Percentiles rank a stretch among this genome's conserved stretches.
Evolutionary conservation across 257 asterid genomes (phyloP).

Genomic region (Lycium barbarum): DNA sequence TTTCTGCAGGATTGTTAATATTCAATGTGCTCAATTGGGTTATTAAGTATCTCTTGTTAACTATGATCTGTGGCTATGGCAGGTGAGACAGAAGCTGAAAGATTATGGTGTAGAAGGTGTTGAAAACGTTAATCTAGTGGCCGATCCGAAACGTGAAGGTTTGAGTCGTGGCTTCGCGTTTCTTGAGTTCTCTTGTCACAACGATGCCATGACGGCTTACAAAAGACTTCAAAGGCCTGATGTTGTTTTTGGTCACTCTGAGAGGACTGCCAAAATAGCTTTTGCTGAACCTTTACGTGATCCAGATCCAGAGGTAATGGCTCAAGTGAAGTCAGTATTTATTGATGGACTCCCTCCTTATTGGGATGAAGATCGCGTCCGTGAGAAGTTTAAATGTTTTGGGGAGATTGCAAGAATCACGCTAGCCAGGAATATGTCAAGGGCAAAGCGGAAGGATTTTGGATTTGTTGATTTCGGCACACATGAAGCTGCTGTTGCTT

Average conservation of each 20-base stretch:
- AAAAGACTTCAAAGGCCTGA: constrained; percentile 70
- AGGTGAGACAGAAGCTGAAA: constrained; percentile 61
- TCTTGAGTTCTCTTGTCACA: constrained; percentile 61
- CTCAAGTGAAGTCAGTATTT: constrained; percentile 69
- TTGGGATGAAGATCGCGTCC: constrained; percentile 64
- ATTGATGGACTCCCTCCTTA: constrained; percentile 68
- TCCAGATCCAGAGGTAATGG: constrained; percentile 73
- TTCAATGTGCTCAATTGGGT: background rate
- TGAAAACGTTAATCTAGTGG: constrained; percentile 58
- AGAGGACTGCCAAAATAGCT: constrained; percentile 70
- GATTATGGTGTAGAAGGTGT: constrained; percentile 62
- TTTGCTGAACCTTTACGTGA: constrained; percentile 72
- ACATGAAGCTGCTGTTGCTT: constrained; percentile 68
- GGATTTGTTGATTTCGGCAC: constrained; percentile 65
- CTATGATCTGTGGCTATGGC: constrained; percentile 30
- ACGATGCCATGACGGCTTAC: constrained; percentile 64
- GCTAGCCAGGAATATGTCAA: constrained; percentile 64
- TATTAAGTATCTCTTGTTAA: constrained; percentile 25
- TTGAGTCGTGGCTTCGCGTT: constrained; percentile 73
- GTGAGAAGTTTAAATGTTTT: constrained; percentile 50
- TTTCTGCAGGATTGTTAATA: background rate
- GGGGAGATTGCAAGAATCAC: constrained; percentile 57
- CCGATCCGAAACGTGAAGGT: constrained; percentile 66
- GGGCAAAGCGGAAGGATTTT: constrained; percentile 70
- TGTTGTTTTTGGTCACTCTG: constrained; percentile 61